phyloP scores from a whole-genome alignment of 805 yeast species.

The Lipomyces mesembrius region DNA sequence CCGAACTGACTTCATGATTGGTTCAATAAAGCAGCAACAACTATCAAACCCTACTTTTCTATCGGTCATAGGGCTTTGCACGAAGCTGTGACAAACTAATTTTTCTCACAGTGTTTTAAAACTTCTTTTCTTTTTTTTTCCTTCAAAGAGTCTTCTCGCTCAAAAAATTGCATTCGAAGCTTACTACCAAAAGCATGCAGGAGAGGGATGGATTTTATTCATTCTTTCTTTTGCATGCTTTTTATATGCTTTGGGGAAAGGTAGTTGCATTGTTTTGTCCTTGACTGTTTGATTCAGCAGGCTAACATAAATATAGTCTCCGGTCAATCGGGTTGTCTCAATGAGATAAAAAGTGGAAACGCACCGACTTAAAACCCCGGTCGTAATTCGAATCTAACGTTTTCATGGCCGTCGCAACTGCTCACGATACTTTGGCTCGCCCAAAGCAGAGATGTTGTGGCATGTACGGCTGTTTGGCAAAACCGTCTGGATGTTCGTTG shows the following conservation, averaged over 20 bases:
- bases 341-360: slow-evolving; percentile 39
- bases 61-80: background rate
- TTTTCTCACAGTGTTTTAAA: background rate
- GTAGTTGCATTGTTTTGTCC: slow-evolving; percentile 11
- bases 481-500: slow-evolving; percentile 2
- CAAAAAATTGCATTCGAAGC: slow-evolving; percentile 47
- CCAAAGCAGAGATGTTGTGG: background rate
- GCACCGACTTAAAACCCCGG: slow-evolving; percentile 35
- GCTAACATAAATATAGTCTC: slow-evolving; percentile 38
- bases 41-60: background rate
- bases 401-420: background rate
- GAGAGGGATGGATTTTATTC: slow-evolving; percentile 5
- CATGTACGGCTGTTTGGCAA: background rate
- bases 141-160: slow-evolving; percentile 27
- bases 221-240: slow-evolving; percentile 4
- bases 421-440: slow-evolving; percentile 1
- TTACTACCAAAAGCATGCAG: slow-evolving; percentile 35
- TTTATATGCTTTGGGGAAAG: slow-evolving; percentile 47
- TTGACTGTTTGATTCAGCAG: background rate
- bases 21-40: background rate
- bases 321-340: slow-evolving; percentile 40
- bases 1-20: background rate
- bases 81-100: background rate
- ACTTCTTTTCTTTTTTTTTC: background rate
- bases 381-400: slow-evolving; percentile 31